phyloP scores from a whole-genome alignment of 2,329 filamentous ascomycete species.

The Claviceps digitariae region DNA sequence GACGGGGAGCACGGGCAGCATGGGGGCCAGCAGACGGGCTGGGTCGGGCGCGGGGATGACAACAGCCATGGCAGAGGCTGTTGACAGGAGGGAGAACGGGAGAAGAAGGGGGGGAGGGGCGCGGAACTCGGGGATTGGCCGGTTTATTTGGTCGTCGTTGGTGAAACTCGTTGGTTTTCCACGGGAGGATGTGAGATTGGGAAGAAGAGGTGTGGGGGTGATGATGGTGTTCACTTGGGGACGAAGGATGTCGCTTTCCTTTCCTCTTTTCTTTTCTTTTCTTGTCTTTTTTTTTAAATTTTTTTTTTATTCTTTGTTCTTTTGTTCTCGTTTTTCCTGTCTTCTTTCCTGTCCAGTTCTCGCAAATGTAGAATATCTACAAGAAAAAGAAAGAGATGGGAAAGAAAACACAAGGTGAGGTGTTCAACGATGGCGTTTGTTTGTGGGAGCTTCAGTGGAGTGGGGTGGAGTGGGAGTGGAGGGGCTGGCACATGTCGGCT shows the following conservation, averaged over 20 bases:
- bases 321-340: neutral
- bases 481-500: too few relatives aligned
- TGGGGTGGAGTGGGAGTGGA: too few relatives aligned
- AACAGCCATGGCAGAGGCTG: constrained; percentile 12
- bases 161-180: neutral
- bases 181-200: neutral
- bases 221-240: too few relatives aligned
- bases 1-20: constrained; percentile 46
- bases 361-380: too few relatives aligned
- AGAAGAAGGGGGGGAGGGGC: neutral
- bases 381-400: neutral
- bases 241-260: too few relatives aligned
- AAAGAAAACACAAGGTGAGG: neutral
- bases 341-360: neutral
- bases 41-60: constrained; percentile 30
- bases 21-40: constrained; percentile 34
- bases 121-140: neutral
- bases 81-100: neutral
- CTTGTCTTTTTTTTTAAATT: too few relatives aligned
- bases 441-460: too few relatives aligned
- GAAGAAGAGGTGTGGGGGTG: too few relatives aligned
- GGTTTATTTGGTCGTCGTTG: neutral
- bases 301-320: too few relatives aligned
- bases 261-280: too few relatives aligned
- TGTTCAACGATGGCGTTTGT: too few relatives aligned